Evolutionary conservation across 2,329 filamentous ascomycete species (phyloP), one percentile per base, ranked within the genome.

Genomic region (Cercospora beticola): DNA sequence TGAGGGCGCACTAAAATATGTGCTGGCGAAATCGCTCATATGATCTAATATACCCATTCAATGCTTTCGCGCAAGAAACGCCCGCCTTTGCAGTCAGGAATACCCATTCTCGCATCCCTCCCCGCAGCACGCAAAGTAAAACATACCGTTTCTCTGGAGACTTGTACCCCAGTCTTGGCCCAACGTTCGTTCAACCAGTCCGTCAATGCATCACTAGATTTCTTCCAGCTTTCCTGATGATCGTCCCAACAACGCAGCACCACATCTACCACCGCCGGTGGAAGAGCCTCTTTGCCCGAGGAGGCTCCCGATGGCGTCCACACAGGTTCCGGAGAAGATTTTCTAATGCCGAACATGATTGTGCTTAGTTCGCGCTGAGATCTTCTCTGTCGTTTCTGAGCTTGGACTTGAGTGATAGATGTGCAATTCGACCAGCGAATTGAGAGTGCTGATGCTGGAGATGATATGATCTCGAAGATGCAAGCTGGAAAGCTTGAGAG

Each of bases 111-210:
- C 0, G 72, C 74, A 21, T 73, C 56, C 30, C 69, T 54, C 1
- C 73, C 73, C n/a, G 71, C 14, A 12, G 63, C 21, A 10, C 67
- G 58, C 16, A 77, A 60, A 16, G 71, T 74, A 28, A 74, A 74
- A 57, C 70, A 72, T 4, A 77, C 71, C 18, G 69, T 68, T 65
- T 76, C 67, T n/a, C 33, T 40, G 26, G 67, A 70, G 4, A 77
- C 69, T n/a, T 63, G 57, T 58, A 71, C 70, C 1, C 75, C 74
- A 1, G 69, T 74, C 69, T 77, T 77, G 40, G 54, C 62, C 75
- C 74, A 76, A 8, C 75, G 63, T 1, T 69, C 69, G 58, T 77
- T 77, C 7, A 76, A 46, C 75, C 76, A 76, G 23, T 74, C 68
- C 4, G 74, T 65, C 43, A 78, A 49, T 2, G 74, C 73, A 43